Conservation (phyloP, 345 rosid species). For the Kandelia obovata region DNA sequence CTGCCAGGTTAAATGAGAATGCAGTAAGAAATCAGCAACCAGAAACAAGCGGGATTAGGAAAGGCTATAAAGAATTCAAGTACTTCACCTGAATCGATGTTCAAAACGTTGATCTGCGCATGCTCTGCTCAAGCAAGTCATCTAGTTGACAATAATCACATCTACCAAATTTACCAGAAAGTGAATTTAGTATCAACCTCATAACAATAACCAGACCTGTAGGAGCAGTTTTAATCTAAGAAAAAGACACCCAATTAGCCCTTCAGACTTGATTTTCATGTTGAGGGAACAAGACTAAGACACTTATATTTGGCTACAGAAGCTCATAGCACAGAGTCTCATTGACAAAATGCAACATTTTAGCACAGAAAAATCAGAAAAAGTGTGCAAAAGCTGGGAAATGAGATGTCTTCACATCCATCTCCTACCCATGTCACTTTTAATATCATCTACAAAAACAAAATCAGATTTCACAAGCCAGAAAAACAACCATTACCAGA, state of each 20-base stretch:
- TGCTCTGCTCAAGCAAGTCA: slow-evolving; percentile 60
- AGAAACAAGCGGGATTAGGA: slow-evolving; percentile 11
- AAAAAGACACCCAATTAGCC: slow-evolving; percentile 11
- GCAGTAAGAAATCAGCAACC: slow-evolving; percentile 20
- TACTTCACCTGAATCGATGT: slow-evolving; percentile 47
- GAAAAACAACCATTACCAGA: slow-evolving; percentile 71
- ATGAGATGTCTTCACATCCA: slow-evolving; percentile 18
- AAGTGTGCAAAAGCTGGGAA: slow-evolving; percentile 14
- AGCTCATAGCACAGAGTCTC: not conserved
- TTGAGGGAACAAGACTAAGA: slow-evolving; percentile 1
- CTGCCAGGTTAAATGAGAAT: slow-evolving; percentile 30
- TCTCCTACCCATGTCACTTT: slow-evolving; percentile 16
- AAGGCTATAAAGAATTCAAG: slow-evolving; percentile 19
- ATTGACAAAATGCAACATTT: not conserved
- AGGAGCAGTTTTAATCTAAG: slow-evolving; percentile 14
- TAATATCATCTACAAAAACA: slow-evolving; percentile 4
- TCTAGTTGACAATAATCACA: slow-evolving; percentile 56
- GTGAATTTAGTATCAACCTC: slow-evolving; percentile 39
- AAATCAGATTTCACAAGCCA: slow-evolving; percentile 29
- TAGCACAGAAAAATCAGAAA: not conserved
- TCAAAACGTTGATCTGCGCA: slow-evolving; percentile 42
- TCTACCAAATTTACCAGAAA: slow-evolving; percentile 65
- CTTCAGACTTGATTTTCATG: slow-evolving; percentile 11
- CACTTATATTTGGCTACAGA: slow-evolving; percentile 9
- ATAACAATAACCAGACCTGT: slow-evolving; percentile 20